Conservation (phyloP, 106 monocot species). For the Acorus calamus region DNA sequence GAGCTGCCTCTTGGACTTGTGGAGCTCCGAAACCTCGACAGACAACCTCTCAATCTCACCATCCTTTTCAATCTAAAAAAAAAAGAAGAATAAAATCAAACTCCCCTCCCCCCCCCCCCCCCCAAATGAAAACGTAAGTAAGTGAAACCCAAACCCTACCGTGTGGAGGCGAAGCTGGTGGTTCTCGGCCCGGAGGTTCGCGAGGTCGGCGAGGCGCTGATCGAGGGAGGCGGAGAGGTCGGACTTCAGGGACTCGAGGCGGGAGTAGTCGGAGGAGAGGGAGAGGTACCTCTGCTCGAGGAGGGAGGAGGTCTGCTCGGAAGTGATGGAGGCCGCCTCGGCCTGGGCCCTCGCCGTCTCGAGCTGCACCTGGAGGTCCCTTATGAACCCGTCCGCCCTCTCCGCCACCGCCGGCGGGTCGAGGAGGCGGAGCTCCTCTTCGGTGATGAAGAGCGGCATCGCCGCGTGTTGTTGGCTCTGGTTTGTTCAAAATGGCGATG, state of each 20-base stretch:
- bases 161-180: slow-evolving; percentile 59
- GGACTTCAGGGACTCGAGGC: slow-evolving; percentile 53
- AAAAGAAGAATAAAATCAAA: not conserved
- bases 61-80: slow-evolving; percentile 64
- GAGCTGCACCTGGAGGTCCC: slow-evolving; percentile 67
- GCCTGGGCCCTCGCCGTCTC: slow-evolving; percentile 75
- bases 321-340: slow-evolving; percentile 72
- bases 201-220: slow-evolving; percentile 35
- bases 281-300: slow-evolving; percentile 67
- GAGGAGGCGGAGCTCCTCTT: slow-evolving; percentile 67
- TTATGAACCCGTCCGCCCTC: slow-evolving; percentile 65
- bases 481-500: no score
- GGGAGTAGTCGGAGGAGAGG: slow-evolving; percentile 48
- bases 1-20: slow-evolving; percentile 68
- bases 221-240: slow-evolving; percentile 49
- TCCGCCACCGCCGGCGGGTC: slow-evolving; percentile 61
- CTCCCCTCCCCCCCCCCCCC: no score
- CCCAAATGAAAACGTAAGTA: no score
- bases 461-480: not conserved
- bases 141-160: slow-evolving; percentile 20
- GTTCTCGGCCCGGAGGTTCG: slow-evolving; percentile 48
- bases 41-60: slow-evolving; percentile 75
- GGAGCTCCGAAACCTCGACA: slow-evolving; percentile 54
- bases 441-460: slow-evolving; percentile 92
- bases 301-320: slow-evolving; percentile 75